These are phyloP conservation scores for Cyanodermella asteris DNA, from an alignment of 2,329 filamentous ascomycete species.

Conservation along the genomic window DNA sequence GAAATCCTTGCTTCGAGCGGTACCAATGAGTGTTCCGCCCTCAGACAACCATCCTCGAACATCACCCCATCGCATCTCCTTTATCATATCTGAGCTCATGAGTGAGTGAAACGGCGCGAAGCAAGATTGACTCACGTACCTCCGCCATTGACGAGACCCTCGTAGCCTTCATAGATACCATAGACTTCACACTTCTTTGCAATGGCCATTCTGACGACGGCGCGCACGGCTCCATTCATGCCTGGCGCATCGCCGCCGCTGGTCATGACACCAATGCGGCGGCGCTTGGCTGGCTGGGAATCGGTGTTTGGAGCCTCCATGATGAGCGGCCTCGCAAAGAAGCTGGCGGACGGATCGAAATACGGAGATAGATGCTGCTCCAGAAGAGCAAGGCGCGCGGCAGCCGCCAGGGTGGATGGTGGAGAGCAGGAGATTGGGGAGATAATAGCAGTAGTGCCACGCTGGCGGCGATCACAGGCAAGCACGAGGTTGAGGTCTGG, in stretches of 20 bases:
- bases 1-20: constrained; percentile 80
- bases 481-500: no score
- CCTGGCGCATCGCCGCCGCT: constrained; percentile 85
- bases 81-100: constrained; percentile 78
- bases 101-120: no score
- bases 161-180: constrained; percentile 82
- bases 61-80: constrained; percentile 74
- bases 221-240: constrained; percentile 81
- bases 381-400: not conserved
- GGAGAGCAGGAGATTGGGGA: not conserved
- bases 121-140: no score
- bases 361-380: no score
- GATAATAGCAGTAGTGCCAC: no score
- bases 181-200: constrained; percentile 61
- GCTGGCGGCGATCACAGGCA: no score
- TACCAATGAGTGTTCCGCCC: constrained; percentile 88
- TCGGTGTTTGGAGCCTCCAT: no score
- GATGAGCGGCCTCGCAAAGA: no score
- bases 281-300: constrained; percentile 22
- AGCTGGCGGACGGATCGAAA: no score
- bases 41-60: constrained; percentile 87
- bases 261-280: constrained; percentile 73
- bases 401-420: not conserved
- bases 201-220: constrained; percentile 79
- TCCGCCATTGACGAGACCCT: constrained; percentile 76